Evolutionary conservation across 116 monocot species (phyloP).

Genomic region (Cymodocea nodosa): DNA sequence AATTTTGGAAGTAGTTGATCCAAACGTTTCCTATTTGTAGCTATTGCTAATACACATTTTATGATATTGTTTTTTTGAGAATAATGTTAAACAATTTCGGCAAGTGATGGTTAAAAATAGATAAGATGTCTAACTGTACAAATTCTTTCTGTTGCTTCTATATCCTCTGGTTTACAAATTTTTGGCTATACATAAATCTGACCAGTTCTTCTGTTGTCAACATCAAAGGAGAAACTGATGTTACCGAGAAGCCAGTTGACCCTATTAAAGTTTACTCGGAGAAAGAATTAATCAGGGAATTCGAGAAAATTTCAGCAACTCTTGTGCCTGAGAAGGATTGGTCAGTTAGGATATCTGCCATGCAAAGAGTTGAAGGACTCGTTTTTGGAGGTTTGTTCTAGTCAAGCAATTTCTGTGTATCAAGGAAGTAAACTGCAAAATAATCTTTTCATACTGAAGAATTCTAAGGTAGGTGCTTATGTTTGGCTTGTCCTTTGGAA

Average conservation of each 20-base stretch:
- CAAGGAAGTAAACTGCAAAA: too few relatives aligned
- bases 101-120: too few relatives aligned
- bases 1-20: background rate
- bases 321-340: conserved; percentile 94
- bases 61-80: background rate
- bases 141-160: too few relatives aligned
- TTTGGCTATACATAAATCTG: too few relatives aligned
- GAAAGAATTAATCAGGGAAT: conserved; percentile 72
- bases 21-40: too few relatives aligned
- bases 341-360: conserved; percentile 81
- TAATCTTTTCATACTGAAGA: too few relatives aligned
- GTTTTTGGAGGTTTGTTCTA: conserved; percentile 64
- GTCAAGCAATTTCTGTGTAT: too few relatives aligned
- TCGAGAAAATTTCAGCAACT: conserved; percentile 83
- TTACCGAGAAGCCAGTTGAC: conserved; percentile 72
- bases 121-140: too few relatives aligned
- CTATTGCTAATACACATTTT: background rate
- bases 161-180: too few relatives aligned
- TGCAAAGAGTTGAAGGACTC: conserved; percentile 97
- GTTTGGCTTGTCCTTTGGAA: too few relatives aligned
- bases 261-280: conserved; percentile 92
- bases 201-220: too few relatives aligned
- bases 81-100: background rate
- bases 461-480: too few relatives aligned
- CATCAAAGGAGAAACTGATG: conserved; percentile 51